Conservation (phyloP, 1,284 basidiomycete species). For the Puccinia triticina region DNA sequence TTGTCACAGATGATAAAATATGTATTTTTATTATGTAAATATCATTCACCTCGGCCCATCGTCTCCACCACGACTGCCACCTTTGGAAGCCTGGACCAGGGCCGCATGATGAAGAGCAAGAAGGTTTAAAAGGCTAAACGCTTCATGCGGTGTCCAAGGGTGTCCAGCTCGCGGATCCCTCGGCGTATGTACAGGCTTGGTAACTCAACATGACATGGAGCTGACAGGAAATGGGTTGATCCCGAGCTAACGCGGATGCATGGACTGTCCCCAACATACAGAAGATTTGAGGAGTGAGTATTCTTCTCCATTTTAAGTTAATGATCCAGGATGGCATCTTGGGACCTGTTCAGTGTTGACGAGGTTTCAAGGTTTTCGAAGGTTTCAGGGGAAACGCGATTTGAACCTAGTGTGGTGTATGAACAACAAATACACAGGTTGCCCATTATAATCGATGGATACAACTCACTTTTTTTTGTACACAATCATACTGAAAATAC, state of each 20-base stretch:
- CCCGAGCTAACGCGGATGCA: neutral
- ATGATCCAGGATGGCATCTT: neutral
- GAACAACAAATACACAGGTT: neutral
- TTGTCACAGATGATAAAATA: neutral
- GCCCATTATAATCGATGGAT: neutral
- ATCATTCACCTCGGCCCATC: conserved; percentile 8
- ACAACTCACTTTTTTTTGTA: conserved; percentile 8
- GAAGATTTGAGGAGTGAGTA: neutral
- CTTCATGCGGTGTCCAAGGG: neutral
- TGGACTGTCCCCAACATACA: neutral
- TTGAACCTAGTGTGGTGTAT: conserved; percentile 1
- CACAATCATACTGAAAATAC: conserved; percentile 13
- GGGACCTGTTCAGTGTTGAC: neutral
- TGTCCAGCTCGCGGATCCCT: neutral
- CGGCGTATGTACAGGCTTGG: conserved; percentile 5
- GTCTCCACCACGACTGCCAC: neutral
- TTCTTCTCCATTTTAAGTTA: neutral
- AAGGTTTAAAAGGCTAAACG: neutral
- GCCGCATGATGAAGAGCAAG: neutral
- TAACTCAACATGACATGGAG: conserved; percentile 1
- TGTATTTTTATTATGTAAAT: neutral
- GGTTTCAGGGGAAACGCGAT: neutral
- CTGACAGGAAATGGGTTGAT: neutral
- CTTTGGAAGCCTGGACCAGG: neutral
- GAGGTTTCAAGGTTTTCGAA: neutral